phyloP scores from a whole-genome alignment of 2,329 filamentous ascomycete species.

The Anthostomella pinea region DNA sequence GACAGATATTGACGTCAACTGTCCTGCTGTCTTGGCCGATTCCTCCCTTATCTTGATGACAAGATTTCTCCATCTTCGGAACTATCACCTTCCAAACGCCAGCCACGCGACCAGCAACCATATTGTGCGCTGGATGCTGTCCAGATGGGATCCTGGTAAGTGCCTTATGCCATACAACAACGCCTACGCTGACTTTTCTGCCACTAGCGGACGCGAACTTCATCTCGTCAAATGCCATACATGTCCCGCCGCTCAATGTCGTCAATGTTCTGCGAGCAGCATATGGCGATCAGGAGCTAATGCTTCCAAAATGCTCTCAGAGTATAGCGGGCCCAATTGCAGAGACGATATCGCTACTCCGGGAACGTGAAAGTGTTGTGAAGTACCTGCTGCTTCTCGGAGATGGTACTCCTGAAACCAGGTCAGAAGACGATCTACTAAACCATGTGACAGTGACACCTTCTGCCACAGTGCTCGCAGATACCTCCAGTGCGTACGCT shows the following conservation, averaged over 20 bases:
- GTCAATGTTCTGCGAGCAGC: conserved; percentile 68
- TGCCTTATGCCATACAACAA: conserved; percentile 9
- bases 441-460: neutral
- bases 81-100: conserved; percentile 65
- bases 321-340: conserved; percentile 47
- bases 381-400: conserved; percentile 56
- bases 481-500: conserved; percentile 39
- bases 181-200: conserved; percentile 17
- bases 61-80: conserved; percentile 63
- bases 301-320: conserved; percentile 30
- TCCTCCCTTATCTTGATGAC: conserved; percentile 72
- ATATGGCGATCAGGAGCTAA: conserved; percentile 49
- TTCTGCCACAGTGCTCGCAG: conserved; percentile 24
- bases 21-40: conserved; percentile 76
- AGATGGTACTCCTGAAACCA: conserved; percentile 19
- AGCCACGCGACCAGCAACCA: conserved; percentile 67
- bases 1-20: conserved; percentile 74
- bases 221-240: conserved; percentile 60
- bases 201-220: conserved; percentile 62
- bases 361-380: conserved; percentile 42
- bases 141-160: conserved; percentile 79
- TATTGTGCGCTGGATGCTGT: conserved; percentile 77
- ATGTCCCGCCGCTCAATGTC: conserved; percentile 64
- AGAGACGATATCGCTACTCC: conserved; percentile 46
- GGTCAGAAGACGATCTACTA: conserved; percentile 4